Evolutionary conservation across 1,284 basidiomycete genomes (phyloP), one percentile per base, ranked within the genome.

Genomic region (Irpex rosettiformis): DNA sequence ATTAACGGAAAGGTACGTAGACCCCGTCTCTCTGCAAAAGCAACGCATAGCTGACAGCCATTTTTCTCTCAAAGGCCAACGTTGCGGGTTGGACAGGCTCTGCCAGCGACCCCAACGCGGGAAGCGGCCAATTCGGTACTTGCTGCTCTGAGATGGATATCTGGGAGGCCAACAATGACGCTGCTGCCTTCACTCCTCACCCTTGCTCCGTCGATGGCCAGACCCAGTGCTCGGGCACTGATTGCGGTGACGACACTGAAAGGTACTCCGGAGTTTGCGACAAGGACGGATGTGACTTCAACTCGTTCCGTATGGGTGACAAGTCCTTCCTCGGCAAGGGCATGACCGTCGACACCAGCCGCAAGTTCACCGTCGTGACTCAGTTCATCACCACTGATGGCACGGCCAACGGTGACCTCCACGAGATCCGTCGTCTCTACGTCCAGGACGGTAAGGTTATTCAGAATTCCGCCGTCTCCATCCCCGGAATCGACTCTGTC

Each of bases 91-190:
- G 74, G 74, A 65, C 59, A 25, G 58, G 61, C 42, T 65, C 66
- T 27, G 54, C 66, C 49, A 69, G 61, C 59, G 66, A 68, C 59
- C 63, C 69, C 60, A 74, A 76, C 66, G 61, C 74, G 25, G 74
- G 74, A 54, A 72, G 69, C 4, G 81, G 81, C 58, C 56, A 68
- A 40, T 75, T 66, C 65, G 81, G 81, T 59, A 70, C 78, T n/a
- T 83, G 81, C 75, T 83, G 81, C 66, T 75, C 70, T 61, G 81
- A 83, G 75, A 82, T 83, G 80, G 81, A 83, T 67, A 72, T 84
- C 65, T 83, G 80, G 81, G 80, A 82, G 70, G 82, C 80, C 62
- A 84, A 84, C 73, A 74, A 71, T 52, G 72, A 76, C 61, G 72
- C 80, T 40, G 67, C 77, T 45, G 81, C 81, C 21, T 77, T 74